Conservation (phyloP, 1,284 basidiomycete species). For the Cutaneotrichosporon cavernicola region DNA sequence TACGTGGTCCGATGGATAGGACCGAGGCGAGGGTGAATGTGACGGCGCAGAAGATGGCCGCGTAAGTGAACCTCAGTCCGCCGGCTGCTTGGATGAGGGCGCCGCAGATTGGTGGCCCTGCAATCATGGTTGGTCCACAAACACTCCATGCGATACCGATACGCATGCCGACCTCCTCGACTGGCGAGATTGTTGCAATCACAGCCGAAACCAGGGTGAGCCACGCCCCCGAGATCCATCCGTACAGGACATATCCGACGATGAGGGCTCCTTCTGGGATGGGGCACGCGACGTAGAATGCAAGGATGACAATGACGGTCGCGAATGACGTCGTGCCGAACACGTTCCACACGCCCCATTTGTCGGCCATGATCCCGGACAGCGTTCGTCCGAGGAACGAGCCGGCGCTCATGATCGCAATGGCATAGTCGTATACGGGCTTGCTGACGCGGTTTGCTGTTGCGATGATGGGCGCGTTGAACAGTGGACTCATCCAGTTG, state of each 20-base stretch:
- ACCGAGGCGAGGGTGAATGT: constrained; percentile 34
- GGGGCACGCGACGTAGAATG: constrained; percentile 34
- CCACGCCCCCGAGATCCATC: constrained; percentile 42
- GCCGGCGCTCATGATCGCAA: constrained; percentile 45
- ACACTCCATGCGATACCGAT: constrained; percentile 49
- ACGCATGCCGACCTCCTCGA: constrained; percentile 47
- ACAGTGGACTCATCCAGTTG: constrained; percentile 37
- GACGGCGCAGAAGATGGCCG: constrained; percentile 40
- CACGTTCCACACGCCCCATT: constrained; percentile 45
- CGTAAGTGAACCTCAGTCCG: constrained; percentile 34
- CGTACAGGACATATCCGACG: constrained; percentile 43
- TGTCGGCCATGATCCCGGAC: constrained; percentile 43
- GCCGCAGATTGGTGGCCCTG: constrained; percentile 44
- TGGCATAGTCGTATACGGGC: constrained; percentile 36
- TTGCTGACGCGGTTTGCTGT: constrained; percentile 32
- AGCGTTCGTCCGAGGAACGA: constrained; percentile 42
- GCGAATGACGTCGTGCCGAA: constrained; percentile 36
- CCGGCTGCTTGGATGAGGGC: constrained; percentile 26
- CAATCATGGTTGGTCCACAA: constrained; percentile 35
- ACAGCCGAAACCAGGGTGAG: constrained; percentile 45
- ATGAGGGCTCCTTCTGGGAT: constrained; percentile 35
- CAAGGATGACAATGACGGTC: constrained; percentile 37
- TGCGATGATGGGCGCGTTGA: constrained; percentile 38
- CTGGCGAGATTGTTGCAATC: constrained; percentile 43
- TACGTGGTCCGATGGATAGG: constrained; percentile 32